Percentiles rank a stretch among this genome's conserved stretches.
These are phyloP conservation scores for Camellia granthamiana DNA, from an alignment of 148 eudicot genomes.

Conservation along the genomic window DNA sequence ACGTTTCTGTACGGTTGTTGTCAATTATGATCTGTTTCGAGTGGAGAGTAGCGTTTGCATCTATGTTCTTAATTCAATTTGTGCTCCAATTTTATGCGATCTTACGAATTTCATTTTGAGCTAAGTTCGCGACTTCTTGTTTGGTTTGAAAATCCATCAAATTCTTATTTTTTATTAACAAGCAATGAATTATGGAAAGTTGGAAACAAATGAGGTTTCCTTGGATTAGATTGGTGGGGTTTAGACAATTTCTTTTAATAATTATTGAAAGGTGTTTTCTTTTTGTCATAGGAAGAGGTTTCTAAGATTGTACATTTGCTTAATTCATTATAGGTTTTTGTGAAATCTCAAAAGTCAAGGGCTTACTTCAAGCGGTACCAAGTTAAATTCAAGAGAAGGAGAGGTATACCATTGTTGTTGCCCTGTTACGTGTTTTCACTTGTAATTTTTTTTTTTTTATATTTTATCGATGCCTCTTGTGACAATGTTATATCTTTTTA, in stretches of 20 bases:
- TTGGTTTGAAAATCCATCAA: neutral
- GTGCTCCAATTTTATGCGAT: neutral
- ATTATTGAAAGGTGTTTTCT: neutral
- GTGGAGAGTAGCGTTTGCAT: neutral
- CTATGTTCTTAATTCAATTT: neutral
- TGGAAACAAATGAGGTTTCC: neutral
- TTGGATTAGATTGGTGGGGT: too few species aligned
- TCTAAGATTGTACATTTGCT: neutral
- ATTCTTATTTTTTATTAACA: too few species aligned
- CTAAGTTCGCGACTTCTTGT: neutral
- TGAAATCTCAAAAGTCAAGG: constrained; percentile 54
- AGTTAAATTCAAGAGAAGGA: constrained; percentile 71
- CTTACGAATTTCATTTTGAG: neutral
- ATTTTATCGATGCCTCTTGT: neutral
- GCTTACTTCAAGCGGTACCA: constrained; percentile 72
- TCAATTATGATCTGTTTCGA: neutral
- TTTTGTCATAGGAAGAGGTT: neutral
- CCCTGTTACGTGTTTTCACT: neutral
- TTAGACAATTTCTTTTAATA: neutral
- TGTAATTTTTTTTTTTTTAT: neutral
- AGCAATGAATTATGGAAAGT: neutral
- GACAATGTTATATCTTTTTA: neutral
- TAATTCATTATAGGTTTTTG: constrained; percentile 36
- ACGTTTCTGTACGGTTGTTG: neutral
- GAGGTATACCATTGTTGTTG: constrained; percentile 32